Evolutionary conservation across 2,329 filamentous ascomycete species (phyloP), one percentile per base, ranked within the genome.

Genomic region (Neonectria hederae): DNA sequence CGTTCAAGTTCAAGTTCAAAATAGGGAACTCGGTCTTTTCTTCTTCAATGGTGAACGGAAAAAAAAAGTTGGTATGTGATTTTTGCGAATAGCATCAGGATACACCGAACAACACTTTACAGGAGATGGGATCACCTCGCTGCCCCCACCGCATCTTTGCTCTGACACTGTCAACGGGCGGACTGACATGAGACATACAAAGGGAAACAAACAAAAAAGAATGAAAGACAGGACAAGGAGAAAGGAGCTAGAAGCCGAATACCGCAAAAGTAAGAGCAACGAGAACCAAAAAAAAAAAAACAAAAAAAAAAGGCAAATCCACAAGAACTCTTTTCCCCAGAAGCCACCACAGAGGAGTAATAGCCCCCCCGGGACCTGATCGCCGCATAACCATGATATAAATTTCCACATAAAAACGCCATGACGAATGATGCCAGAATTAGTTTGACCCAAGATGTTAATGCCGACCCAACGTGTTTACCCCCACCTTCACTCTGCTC

Each of bases 401-500:
- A 78, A 70, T 73, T 73, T 76, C 77, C 71, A 75, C 70, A 68
- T 66, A 73, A 69, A 57, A 80, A 80, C 78, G 78, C 77, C 78
- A 71, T 76, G 71, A 78, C 74, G 70, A 76, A 78, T 76, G 74
- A 79, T 79, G 78, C 78, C 78, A 73, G 70, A 77, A 79, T 77
- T 78, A 74, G 74, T 70, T 70, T 76, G 72, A 75, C 71, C 75
- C 72, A 72, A 71, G 72, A 69, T 70, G 70, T 69, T 65, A 70
- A 72, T 73, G 70, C 69, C 71, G 65, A 73, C 69, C 69, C 69
- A 73, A 68, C 66, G 63, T 46, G 53, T 68, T 64, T 65, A 58
- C 53, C 49, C 42, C 43, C 52, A 59, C 60, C 53, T 61, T 76
- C 80, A 89, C 51, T 89, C 87, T 66, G 86, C 84, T 57, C 84